phyloP scores from a whole-genome alignment of 1,284 basidiomycete genomes.

The Microbotryomycetes sp. region DNA sequence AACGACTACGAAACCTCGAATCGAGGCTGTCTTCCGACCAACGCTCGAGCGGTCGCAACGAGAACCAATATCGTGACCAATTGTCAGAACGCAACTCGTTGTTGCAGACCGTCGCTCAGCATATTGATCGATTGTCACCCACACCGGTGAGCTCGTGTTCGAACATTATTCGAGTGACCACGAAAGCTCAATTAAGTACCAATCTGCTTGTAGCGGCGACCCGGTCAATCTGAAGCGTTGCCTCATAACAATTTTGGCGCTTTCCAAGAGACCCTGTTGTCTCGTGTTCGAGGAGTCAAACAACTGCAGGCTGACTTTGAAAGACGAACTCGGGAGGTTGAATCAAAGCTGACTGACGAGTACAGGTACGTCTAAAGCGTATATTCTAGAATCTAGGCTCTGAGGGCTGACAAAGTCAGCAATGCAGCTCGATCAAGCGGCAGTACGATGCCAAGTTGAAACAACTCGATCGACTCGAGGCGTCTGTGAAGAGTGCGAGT shows the following conservation, averaged over 20 bases:
- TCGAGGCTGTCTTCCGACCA: conserved; percentile 76
- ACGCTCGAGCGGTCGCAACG: conserved; percentile 60
- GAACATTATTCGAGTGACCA: not conserved
- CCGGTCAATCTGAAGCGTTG: conserved; percentile 60
- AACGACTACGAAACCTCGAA: conserved; percentile 68
- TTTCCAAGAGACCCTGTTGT: conserved; percentile 92
- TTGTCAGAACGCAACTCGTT: conserved; percentile 87
- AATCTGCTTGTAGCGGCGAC: not conserved
- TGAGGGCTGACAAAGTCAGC: too few species aligned
- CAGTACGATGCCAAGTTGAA: conserved; percentile 84
- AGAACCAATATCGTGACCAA: conserved; percentile 79
- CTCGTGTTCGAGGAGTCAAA: conserved; percentile 71
- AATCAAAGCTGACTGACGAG: conserved; percentile 63
- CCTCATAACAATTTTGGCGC: conserved; percentile 79
- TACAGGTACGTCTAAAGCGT: conserved; percentile 46
- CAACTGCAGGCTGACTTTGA: conserved; percentile 82
- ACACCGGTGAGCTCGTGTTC: not conserved
- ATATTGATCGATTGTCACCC: conserved; percentile 79
- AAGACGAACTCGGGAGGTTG: conserved; percentile 72
- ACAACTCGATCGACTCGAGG: conserved; percentile 89
- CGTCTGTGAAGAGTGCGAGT: conserved; percentile 72
- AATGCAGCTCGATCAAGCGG: conserved; percentile 65
- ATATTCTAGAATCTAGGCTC: not conserved
- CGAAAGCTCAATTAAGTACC: not conserved
- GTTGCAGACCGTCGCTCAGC: conserved; percentile 84